Evolutionary conservation across 2,329 filamentous ascomycete species (phyloP).

Genomic region (Dryadomyces sulphureus): DNA sequence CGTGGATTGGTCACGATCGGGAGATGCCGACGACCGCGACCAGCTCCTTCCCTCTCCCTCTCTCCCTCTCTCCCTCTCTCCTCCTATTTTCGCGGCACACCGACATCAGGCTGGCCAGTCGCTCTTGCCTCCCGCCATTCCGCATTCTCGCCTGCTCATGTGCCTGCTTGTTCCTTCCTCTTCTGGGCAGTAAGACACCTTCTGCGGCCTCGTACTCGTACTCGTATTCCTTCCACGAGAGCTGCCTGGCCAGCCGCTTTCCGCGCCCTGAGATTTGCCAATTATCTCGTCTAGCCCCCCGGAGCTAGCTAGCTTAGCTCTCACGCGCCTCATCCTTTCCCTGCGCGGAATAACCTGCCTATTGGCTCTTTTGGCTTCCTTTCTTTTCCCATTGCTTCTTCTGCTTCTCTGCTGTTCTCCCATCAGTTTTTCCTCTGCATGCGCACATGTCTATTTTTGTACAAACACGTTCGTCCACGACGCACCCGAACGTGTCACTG

Average conservation of each 20-base stretch:
- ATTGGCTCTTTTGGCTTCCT: neutral
- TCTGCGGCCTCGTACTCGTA: neutral
- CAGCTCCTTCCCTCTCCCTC: too few relatives aligned
- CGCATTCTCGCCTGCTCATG: too few relatives aligned
- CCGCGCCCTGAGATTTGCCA: neutral
- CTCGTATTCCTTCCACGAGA: neutral
- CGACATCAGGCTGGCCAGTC: too few relatives aligned
- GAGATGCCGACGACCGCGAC: neutral
- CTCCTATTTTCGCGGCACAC: too few relatives aligned
- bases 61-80: too few relatives aligned
- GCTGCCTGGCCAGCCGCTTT: too few relatives aligned
- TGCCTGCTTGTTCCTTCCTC: neutral
- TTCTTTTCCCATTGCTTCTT: neutral
- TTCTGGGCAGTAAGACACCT: neutral
- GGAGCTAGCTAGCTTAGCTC: neutral
- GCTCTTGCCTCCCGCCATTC: too few relatives aligned
- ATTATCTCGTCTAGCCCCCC: neutral
- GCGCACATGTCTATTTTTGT: conserved; percentile 1
- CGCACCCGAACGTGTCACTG: neutral
- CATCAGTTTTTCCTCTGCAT: conserved; percentile 1
- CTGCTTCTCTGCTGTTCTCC: conserved; percentile 1
- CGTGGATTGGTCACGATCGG: neutral
- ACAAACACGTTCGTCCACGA: neutral
- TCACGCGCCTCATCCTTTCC: neutral
- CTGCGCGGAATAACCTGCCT: neutral